A percentile compares a stretch with the other conserved stretches of the same genome.
phyloP scores from a whole-genome alignment of 257 asterid genomes.

The Ajuga chamaepitys region DNA sequence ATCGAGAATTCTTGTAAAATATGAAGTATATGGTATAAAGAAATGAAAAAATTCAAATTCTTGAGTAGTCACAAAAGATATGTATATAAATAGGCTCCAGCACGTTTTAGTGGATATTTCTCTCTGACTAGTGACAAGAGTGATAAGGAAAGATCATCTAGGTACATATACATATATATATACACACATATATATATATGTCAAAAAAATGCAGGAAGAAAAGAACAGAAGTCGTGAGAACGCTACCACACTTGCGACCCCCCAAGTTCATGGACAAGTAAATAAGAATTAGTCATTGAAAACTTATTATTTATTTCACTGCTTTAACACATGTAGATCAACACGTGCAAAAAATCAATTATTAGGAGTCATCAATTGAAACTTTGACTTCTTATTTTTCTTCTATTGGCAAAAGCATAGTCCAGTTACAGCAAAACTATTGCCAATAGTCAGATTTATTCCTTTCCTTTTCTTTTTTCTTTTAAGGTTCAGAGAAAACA shows the following conservation, averaged over 20 bases:
- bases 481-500: neutral
- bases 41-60: neutral
- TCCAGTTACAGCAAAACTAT: neutral
- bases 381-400: neutral
- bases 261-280: neutral
- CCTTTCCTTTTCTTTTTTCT: neutral
- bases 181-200: no score
- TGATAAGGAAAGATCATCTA: no score
- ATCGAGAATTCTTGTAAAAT: slow-evolving; percentile 16
- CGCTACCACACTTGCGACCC: neutral
- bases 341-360: neutral
- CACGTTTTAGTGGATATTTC: neutral
- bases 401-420: neutral
- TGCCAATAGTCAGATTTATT: neutral
- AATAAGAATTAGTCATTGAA: neutral
- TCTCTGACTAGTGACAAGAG: neutral
- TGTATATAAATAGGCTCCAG: neutral
- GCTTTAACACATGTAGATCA: neutral
- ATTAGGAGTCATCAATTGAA: neutral
- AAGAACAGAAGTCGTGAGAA: no score
- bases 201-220: no score
- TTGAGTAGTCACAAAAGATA: neutral
- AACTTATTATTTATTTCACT: neutral
- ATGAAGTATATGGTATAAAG: neutral
- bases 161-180: no score